phyloP scores from a whole-genome alignment of 2,329 filamentous ascomycete genomes.

The Colletotrichum karsti region DNA sequence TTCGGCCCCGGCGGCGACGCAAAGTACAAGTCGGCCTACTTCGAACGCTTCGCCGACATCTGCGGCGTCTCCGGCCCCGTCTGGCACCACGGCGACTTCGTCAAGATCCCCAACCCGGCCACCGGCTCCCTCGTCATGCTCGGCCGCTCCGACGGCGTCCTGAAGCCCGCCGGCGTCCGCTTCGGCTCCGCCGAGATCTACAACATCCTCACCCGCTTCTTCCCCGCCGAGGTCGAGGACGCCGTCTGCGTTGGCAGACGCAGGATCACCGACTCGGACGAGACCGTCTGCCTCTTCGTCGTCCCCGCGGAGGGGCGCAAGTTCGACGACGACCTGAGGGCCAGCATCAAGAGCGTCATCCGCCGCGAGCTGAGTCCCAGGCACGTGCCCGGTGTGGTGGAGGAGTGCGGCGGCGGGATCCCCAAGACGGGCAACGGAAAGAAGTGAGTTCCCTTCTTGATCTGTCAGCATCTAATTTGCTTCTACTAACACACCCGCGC shows the following conservation, averaged over 20 bases:
- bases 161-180: constrained; percentile 90
- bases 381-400: constrained; percentile 87
- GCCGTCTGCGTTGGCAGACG: constrained; percentile 87
- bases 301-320: constrained; percentile 70
- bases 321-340: constrained; percentile 69
- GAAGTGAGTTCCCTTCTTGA: constrained; percentile 68
- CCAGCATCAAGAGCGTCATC: constrained; percentile 73
- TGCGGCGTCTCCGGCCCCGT: constrained; percentile 53
- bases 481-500: background rate
- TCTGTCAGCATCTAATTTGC: background rate
- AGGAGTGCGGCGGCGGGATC: constrained; percentile 81
- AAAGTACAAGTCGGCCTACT: constrained; percentile 89
- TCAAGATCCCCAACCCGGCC: constrained; percentile 69
- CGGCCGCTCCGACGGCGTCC: constrained; percentile 88
- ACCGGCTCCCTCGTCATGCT: constrained; percentile 90
- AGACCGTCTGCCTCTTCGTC: constrained; percentile 89
- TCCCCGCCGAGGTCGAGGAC: constrained; percentile 81
- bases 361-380: constrained; percentile 83
- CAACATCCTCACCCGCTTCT: constrained; percentile 88
- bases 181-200: constrained; percentile 98
- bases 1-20: constrained; percentile 76
- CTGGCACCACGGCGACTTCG: constrained; percentile 97
- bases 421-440: constrained; percentile 95
- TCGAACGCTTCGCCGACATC: constrained; percentile 75
- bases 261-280: constrained; percentile 76